These are phyloP conservation scores for Lactifluus piperatus DNA, from an alignment of 768 basidiomycete species.

Conservation along the genomic window DNA sequence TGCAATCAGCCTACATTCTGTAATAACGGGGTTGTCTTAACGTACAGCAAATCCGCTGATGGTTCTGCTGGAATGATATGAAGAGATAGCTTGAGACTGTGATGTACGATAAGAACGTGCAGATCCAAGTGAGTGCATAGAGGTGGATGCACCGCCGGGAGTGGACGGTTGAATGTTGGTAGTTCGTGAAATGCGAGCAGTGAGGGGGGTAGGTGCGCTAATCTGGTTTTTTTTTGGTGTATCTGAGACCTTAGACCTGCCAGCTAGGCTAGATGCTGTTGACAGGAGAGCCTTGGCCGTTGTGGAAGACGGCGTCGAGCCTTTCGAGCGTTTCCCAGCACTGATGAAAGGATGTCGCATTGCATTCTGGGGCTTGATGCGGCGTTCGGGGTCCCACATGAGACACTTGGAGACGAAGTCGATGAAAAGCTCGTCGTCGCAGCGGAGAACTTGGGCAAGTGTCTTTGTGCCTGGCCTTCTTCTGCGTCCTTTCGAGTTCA, in stretches of 20 bases:
- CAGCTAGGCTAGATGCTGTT: slow-evolving; percentile 47
- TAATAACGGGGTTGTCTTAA: slow-evolving; percentile 13
- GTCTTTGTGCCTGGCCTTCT: slow-evolving; percentile 89
- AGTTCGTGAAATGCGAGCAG: slow-evolving; percentile 63
- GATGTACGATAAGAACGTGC: slow-evolving; percentile 61
- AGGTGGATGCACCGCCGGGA: slow-evolving; percentile 38
- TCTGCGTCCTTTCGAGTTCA: slow-evolving; percentile 93
- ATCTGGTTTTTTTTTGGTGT: slow-evolving; percentile 89
- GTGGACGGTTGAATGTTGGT: slow-evolving; percentile 47
- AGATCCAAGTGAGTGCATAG: slow-evolving; percentile 47
- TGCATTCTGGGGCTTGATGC: slow-evolving; percentile 89
- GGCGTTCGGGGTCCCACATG: slow-evolving; percentile 95
- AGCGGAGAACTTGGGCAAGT: slow-evolving; percentile 79
- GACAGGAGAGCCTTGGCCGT: slow-evolving; percentile 49
- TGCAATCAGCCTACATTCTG: slow-evolving; percentile 18
- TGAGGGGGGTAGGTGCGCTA: slow-evolving; percentile 79
- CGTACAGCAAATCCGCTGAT: slow-evolving; percentile 57
- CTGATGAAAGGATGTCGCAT: slow-evolving; percentile 86
- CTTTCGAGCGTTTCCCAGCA: slow-evolving; percentile 46
- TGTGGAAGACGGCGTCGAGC: slow-evolving; percentile 32
- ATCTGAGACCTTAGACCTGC: slow-evolving; percentile 48
- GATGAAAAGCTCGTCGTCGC: slow-evolving; percentile 90
- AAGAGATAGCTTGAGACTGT: slow-evolving; percentile 59
- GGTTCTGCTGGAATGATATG: slow-evolving; percentile 70
- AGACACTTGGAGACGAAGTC: slow-evolving; percentile 97